Evolutionary conservation across 73 alveolate species (phyloP), one percentile per base, ranked within the genome.

Genomic region (Paramecium octaurelia): DNA sequence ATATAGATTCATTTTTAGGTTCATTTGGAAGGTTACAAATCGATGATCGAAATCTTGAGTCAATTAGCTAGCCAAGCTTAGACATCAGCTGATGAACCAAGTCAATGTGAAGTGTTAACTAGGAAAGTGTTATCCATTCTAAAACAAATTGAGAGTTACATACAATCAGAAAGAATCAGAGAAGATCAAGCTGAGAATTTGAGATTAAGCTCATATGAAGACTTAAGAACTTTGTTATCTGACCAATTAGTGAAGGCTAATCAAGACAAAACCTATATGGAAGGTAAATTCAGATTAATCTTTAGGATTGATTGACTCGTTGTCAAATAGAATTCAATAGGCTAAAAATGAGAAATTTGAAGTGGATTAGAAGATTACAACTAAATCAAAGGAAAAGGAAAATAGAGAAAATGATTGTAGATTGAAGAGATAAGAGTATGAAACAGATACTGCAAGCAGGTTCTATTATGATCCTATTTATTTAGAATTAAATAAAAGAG

Each of bases 341-440:
- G 91, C 76, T 6, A 80, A 42, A 23, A 80, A 80, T 48, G 91
- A 80, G 46, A 80, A 80, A 48, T 80, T 80, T 36, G 91, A 80
- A 43, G 91, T 80, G 8, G 91, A 80, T 80, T 48, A 44, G 10
- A 80, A 80, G 77, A 48, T 80, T 44, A 44, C 91, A 6, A 46
- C 70, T 6, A 80, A 80, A 48, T 80, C 91, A 20, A 80, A 48
- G 18, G 91, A 80, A 46, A 80, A 80, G 27, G 91, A 80, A 42
- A 64, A 80, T 48, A 80, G 91, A 80, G 91, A 80, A 44, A 42
- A 9, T 43, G 91, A 80, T 80, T 80, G 91, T 48, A 80, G 91
- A 80, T 48, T 80, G 24, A 80, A 80, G 76, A 80, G 75, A 48
- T 44, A 20, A 42, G 91, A 80, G 12, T 80, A 44, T 11, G 75